Evolutionary conservation across 768 basidiomycete genomes (phyloP), one percentile per base, ranked within the genome.

Genomic region (Peribolospora baueri): DNA sequence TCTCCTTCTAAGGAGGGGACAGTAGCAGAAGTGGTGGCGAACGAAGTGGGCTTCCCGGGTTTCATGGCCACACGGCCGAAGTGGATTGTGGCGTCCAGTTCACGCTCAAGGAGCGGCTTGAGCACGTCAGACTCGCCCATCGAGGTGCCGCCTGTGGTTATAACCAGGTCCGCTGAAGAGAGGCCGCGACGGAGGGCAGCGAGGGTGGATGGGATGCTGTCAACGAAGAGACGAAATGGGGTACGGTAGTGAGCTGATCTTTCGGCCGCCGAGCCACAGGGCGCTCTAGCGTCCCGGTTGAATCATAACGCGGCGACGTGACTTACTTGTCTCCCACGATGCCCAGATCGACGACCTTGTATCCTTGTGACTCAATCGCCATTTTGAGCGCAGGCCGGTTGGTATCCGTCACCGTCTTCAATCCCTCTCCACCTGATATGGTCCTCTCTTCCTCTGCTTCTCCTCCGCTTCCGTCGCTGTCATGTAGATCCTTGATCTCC

Each of bases 121-220:
- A 91, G 68, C 25, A 90, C 72, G 65, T 90, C 86, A 0, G 77
- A 78, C 2, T 85, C 75, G 0, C 86, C 86, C 86, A 90, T 90
- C 2, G 83, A 85, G 4, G 86, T 87, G 4, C 86, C 86, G 8
- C 86, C 86, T 2, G 86, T 91, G 0, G 83, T 82, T 8, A 90
- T 68, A 10, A 91, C 64, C 6, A 91, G 66, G 62, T 90, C 86
- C 0, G 83, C 81, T 14, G 65, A 62, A 43, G 73, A 69, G 5
- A 82, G 69, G 0, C 79, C 84, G 40, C 65, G 67, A 57, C 66
- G 62, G 50, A 91, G 72, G 3, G 75, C 75, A 7, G 65, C 64
- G 25, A 78, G 71, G 61, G 63, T 63, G 49, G n/a, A 46, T 59
- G 25, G 43, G 39, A 42, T 7, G 36, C 25, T 25, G 25, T 25